Evolutionary conservation across 495 filamentous ascomycete species (phyloP).

Genomic region (Aspergillus affinis): DNA sequence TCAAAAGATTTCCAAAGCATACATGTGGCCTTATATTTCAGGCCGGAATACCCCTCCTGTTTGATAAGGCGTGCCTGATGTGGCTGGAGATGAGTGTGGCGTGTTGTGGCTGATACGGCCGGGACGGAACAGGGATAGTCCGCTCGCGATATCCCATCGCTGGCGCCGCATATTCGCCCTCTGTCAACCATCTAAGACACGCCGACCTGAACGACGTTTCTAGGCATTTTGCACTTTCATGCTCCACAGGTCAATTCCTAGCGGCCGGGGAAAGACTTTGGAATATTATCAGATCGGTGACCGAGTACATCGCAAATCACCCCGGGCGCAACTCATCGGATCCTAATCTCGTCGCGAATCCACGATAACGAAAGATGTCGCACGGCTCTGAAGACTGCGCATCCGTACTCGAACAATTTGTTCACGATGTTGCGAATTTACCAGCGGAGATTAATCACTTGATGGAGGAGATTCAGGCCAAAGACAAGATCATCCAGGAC

Average conservation of each 20-base stretch:
- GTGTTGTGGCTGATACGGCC: neutral
- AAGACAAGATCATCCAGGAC: constrained; percentile 77
- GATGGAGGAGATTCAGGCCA: constrained; percentile 90
- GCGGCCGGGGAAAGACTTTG: no score
- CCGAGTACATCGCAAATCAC: neutral
- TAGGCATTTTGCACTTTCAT: no score
- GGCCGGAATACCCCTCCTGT: constrained; percentile 1
- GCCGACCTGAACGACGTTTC: neutral
- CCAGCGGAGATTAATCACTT: constrained; percentile 89
- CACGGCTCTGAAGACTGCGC: constrained; percentile 71
- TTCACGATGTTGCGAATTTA: constrained; percentile 85
- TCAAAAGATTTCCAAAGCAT: neutral
- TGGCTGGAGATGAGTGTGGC: constrained; percentile 2
- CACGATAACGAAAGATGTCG: constrained; percentile 26
- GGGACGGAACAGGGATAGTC: neutral
- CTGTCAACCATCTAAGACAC: neutral
- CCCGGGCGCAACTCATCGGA: neutral
- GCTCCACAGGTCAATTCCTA: no score
- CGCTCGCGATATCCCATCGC: constrained; percentile 1
- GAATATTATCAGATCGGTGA: neutral
- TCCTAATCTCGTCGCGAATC: neutral
- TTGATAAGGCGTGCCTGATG: neutral
- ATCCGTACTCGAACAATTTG: constrained; percentile 88
- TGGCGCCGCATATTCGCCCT: neutral
- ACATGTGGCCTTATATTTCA: neutral